Evolutionary conservation across 2,329 filamentous ascomycete species (phyloP), one percentile per base, ranked within the genome.

Genomic region (Sporothrix pseudoabietina): DNA sequence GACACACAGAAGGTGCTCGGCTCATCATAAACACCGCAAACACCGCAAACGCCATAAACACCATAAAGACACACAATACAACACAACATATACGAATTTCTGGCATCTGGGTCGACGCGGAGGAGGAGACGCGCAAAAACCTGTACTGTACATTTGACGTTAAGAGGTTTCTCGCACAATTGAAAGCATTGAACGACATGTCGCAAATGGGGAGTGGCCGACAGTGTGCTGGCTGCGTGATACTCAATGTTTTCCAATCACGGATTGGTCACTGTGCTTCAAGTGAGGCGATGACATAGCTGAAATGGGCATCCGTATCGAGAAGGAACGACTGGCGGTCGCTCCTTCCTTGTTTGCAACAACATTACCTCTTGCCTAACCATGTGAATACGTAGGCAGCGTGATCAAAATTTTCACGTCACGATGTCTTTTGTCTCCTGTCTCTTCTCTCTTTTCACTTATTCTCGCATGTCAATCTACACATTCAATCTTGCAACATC

Each of bases 1-100:
- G 92, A 96, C 78, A 89, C 90, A 72, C 89, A 91, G 80, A 87
- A 87, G 80, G 86, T 89, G 73, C 77, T 88, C 69, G 83, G 82
- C 19, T 57, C 73, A 41, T 72, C 72, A 76, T 76, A 70, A 57
- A 69, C 22, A 30, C 1, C 16, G 22, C 35, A 70, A 65, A 69
- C 22, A 30, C 1, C n/a, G n/a, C n/a, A n/a, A n/a, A n/a, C n/a
- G n/a, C n/a, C n/a, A n/a, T 26, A 61, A 10, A 41, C 7, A 41
- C 26, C 12, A 35, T 9, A 66, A 7, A 30, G 26, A 55, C 10
- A 32, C 26, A 35, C 35, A 35, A 35, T 35, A 35, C 35, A 35
- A 35, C 35, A 35, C 39, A 35, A 22, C 10, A n/a, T 22, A 10
- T 22, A 54, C 32, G 66, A 54, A 47, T 26, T 10, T 8, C 32